Base-by-base conservation (phyloP, 2,329 filamentous ascomycete genomes). In the Pyricularia grisea region DNA sequence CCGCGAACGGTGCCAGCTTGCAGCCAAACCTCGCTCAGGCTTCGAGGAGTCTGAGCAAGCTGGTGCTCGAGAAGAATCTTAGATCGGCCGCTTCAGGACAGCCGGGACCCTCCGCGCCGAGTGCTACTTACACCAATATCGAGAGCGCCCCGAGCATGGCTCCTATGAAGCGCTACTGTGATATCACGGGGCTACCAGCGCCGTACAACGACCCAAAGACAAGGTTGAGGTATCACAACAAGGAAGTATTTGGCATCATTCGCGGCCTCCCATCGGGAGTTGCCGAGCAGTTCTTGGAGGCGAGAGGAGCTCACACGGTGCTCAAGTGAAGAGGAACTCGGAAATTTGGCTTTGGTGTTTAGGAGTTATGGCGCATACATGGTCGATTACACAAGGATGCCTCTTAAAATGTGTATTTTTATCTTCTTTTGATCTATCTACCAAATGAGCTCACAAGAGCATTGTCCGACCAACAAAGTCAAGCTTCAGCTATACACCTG, bases 191-290 rank as follows among this genome's bases (percentile, higher is more conserved):
- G 1, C 81, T 99, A 72, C 88, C 92, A n/a, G 92, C 93, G 33
- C 90, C 91, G 6, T 99, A 99, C 77, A 88, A 92, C 36, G 95
- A 99, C 77, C 96, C 95, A 2, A 99, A 99, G 85, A 97, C 94
- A 58, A 87, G 94, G 72, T 80, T 99, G 79, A 85, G 94, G 71
- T 99, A 99, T 79, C 92, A 97, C 79, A 90, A 99, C 78, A 91
- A 88, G 78, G 95, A 99, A 82, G 87, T 98, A 6, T 99, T 97
- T 82, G 87, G 86, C 3, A 87, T 93, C 60, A 90, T 99, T 70
- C 88, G 93, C 75, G 88, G 85, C 2, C 80, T 99, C 74, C 90
- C 91, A 5, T 94, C 95, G 77, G 90, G 92, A 27, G 89, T 90
- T 17, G 90, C 92, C 0, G 95, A 99, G 81, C 90, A 91, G 74